Conservation (phyloP, 805 yeast genomes). For the Saccharomycopsis lassenensis region DNA sequence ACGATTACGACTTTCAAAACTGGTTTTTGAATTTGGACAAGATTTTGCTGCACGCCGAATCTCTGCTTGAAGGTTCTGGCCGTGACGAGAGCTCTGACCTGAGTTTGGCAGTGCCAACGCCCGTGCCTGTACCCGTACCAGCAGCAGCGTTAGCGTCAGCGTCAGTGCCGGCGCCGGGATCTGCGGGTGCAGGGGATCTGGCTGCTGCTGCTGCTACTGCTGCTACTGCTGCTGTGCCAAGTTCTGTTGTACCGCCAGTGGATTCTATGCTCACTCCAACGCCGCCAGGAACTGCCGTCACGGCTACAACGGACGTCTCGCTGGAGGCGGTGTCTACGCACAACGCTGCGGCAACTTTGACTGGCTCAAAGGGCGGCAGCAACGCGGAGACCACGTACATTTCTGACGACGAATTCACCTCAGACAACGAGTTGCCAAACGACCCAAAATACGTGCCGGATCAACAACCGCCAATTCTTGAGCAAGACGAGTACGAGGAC, state of each 20-base stretch:
- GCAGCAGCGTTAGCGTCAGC: slow-evolving; percentile 11
- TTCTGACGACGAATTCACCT: slow-evolving; percentile 16
- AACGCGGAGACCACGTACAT: not conserved
- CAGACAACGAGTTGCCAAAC: slow-evolving; percentile 16
- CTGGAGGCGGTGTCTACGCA: too few relatives aligned
- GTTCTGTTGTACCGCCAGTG: too few relatives aligned
- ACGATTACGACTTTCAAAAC: slow-evolving; percentile 18
- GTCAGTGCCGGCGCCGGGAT: not conserved
- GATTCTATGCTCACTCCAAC: too few relatives aligned
- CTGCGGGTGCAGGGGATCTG: not conserved
- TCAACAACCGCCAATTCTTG: slow-evolving; percentile 17
- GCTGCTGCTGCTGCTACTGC: too few relatives aligned
- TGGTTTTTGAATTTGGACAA: slow-evolving; percentile 20
- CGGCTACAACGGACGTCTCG: not conserved
- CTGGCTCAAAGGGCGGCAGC: not conserved
- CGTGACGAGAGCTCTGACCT: slow-evolving; percentile 9
- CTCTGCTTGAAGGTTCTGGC: slow-evolving; percentile 9
- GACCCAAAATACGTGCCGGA: slow-evolving; percentile 8
- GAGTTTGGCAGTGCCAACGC: slow-evolving; percentile 10
- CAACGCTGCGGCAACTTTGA: too few relatives aligned
- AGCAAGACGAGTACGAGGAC: slow-evolving; percentile 16
- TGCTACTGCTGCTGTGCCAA: too few relatives aligned
- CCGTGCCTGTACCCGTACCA: slow-evolving; percentile 1
- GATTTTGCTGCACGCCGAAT: slow-evolving; percentile 7
- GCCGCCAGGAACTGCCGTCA: not conserved